Percentiles rank a stretch among this genome's conserved stretches.
Evolutionary conservation across 352 stramenopile species (phyloP).

Genomic region (Phytophthora rubi): DNA sequence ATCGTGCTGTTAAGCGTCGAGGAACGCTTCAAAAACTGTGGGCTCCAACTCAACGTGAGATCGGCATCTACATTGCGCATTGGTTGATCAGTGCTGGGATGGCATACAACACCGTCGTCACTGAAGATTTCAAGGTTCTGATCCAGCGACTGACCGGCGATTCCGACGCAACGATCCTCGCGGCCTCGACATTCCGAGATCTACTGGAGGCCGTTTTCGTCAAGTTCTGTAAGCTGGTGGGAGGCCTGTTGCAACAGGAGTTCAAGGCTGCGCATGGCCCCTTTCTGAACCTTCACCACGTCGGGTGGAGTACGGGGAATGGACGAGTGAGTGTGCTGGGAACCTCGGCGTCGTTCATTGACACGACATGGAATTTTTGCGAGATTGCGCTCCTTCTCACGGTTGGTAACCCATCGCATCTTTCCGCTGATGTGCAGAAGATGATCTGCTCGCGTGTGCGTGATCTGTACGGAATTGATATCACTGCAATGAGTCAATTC

Average conservation of each 20-base stretch:
- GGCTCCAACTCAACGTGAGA: neutral
- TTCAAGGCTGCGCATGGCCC: neutral
- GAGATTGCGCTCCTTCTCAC: slow-evolving; percentile 14
- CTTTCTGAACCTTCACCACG: slow-evolving; percentile 14
- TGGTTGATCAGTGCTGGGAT: slow-evolving; percentile 11
- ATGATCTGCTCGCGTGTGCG: neutral
- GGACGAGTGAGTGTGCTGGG: slow-evolving; percentile 2
- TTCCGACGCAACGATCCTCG: neutral
- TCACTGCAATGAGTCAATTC: slow-evolving; percentile 3
- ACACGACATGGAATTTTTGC: neutral
- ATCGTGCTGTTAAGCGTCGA: neutral
- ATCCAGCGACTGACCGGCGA: slow-evolving; percentile 1
- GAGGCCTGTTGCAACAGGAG: neutral
- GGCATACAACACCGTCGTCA: slow-evolving; percentile 5
- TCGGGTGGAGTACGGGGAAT: slow-evolving; percentile 1
- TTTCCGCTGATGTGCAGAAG: slow-evolving; percentile 1
- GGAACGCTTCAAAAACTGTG: slow-evolving; percentile 4
- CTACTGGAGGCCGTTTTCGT: neutral
- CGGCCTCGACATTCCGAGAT: neutral
- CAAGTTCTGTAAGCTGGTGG: slow-evolving; percentile 1
- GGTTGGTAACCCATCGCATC: slow-evolving; percentile 7
- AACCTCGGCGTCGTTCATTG: slow-evolving; percentile 7
- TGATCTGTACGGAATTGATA: slow-evolving; percentile 3
- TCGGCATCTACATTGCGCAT: neutral
- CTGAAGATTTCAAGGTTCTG: neutral